Base-by-base conservation (phyloP, 495 filamentous ascomycete species). In the Ramalina intermedia region DNA sequence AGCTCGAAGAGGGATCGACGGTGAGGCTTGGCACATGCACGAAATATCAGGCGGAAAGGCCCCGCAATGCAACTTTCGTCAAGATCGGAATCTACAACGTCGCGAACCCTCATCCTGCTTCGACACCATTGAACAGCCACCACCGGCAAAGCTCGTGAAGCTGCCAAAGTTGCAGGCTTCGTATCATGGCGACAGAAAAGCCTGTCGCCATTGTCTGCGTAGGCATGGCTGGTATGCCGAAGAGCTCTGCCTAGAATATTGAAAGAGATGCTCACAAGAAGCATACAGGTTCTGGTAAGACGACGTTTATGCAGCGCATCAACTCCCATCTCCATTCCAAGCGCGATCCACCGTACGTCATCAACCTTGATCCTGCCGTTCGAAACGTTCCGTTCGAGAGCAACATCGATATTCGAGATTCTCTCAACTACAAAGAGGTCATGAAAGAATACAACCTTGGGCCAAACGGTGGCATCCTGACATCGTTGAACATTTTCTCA, bases 381-480 rank as follows among this genome's bases (percentile, higher is more conserved):
- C 78, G 83, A 50, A 84, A 79, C 49, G 82, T 96, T n/a, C 93
- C 91, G n/a, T 99, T 96, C 65, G 87, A 94, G 51, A 79, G 79
- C 68, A 96, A 99, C 66, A 96, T 99, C 70, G 91, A 99, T 65
- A 99, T 99, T 58, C 87, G 93, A 50, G 93, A 99, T 66, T 88
- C 82, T 24, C 87, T 99, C 60, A 94, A 99, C 69, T 99, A 99
- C 74, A 93, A 94, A 64, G 90, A 99, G 65, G 91, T 99, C 53
- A 99, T 99, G 91, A 87, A 85, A 64, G 85, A 95, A 61, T 96
- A 96, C 73, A 95, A 95, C 58, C 78, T 99, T 0, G 91, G 91
- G 0, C 91, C 91, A 4, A 98, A 98, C 69, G 91, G 91, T 33
- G 91, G 89, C n/a, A 96, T 99, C 56, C 70, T 96, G 55, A 99